phyloP scores from a whole-genome alignment of 257 asterid species.

The Solanum acaule region DNA sequence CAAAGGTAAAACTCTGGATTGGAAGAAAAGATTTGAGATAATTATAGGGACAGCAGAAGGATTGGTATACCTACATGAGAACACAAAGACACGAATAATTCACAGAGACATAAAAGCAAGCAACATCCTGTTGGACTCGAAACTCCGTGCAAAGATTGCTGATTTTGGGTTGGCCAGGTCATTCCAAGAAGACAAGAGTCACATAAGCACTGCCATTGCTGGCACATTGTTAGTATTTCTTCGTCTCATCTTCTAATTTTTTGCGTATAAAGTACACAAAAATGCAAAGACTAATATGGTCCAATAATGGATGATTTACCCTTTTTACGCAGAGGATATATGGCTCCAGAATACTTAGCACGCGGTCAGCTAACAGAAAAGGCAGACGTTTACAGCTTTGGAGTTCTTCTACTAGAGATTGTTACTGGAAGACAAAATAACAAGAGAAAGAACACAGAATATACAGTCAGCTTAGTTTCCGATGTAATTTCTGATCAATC shows the following conservation, averaged over 20 bases:
- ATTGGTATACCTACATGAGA: conserved; percentile 33
- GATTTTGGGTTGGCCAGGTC: conserved; percentile 42
- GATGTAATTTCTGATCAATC: conserved; percentile 10
- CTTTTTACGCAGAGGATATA: conserved; percentile 21
- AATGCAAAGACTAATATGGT: neutral
- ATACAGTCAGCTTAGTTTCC: conserved; percentile 20
- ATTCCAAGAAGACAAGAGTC: conserved; percentile 41
- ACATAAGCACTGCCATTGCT: conserved; percentile 33
- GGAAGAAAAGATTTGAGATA: conserved; percentile 38
- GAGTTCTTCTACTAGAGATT: conserved; percentile 27
- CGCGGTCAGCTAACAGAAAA: conserved; percentile 28
- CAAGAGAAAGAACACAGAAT: conserved; percentile 12
- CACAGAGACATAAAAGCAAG: conserved; percentile 40
- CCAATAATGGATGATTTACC: neutral
- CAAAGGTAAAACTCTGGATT: conserved; percentile 24
- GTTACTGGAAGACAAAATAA: conserved; percentile 22
- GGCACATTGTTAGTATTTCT: conserved; percentile 25
- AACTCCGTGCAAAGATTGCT: conserved; percentile 25
- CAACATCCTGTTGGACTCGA: conserved; percentile 29
- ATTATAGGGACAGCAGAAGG: conserved; percentile 37
- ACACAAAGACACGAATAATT: conserved; percentile 17
- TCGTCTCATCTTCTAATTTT: neutral
- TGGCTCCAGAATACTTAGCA: conserved; percentile 43
- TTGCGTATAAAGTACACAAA: neutral
- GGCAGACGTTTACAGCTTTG: conserved; percentile 33